Percentiles rank a stretch among this genome's conserved stretches.
phyloP scores from a whole-genome alignment of 768 basidiomycete genomes.

The Lactifluus rugatus region DNA sequence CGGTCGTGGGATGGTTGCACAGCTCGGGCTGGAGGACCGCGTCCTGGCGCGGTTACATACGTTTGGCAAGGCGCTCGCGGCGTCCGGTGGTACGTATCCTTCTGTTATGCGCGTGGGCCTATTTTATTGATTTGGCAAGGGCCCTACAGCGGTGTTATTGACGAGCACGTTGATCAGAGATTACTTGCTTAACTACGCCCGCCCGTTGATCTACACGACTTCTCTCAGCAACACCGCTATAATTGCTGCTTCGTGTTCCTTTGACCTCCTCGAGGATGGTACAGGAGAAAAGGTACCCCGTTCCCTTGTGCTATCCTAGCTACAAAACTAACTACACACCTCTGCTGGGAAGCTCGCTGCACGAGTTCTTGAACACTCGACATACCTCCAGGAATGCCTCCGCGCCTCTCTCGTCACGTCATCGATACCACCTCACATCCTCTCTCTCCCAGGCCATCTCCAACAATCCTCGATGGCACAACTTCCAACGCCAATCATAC shows the following conservation, averaged over 20 bases:
- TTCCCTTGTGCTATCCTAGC: conserved; percentile 17
- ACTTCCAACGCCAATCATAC: conserved; percentile 70
- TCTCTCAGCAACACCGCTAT: conserved; percentile 69
- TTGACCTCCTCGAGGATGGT: conserved; percentile 67
- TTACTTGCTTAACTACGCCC: conserved; percentile 87
- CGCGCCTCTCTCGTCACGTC: conserved; percentile 21
- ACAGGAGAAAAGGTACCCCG: conserved; percentile 47
- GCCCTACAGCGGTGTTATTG: conserved; percentile 57
- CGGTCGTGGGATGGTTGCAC: conserved; percentile 65
- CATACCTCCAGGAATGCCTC: conserved; percentile 30
- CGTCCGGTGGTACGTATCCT: conserved; percentile 63
- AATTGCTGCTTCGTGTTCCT: conserved; percentile 63
- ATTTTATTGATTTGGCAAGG: not conserved
- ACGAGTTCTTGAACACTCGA: conserved; percentile 37
- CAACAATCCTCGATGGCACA: conserved; percentile 20
- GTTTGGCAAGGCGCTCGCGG: conserved; percentile 86
- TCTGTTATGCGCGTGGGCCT: not conserved
- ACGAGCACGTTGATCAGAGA: conserved; percentile 62
- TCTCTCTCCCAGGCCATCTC: conserved; percentile 23
- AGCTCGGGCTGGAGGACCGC: conserved; percentile 58
- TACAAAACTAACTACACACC: conserved; percentile 13
- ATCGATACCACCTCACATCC: conserved; percentile 28
- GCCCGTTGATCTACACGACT: conserved; percentile 88
- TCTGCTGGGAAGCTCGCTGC: conserved; percentile 23
- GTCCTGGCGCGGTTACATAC: conserved; percentile 79